Conservation (phyloP, 345 rosid species). For the Eutrema heterophyllum region DNA sequence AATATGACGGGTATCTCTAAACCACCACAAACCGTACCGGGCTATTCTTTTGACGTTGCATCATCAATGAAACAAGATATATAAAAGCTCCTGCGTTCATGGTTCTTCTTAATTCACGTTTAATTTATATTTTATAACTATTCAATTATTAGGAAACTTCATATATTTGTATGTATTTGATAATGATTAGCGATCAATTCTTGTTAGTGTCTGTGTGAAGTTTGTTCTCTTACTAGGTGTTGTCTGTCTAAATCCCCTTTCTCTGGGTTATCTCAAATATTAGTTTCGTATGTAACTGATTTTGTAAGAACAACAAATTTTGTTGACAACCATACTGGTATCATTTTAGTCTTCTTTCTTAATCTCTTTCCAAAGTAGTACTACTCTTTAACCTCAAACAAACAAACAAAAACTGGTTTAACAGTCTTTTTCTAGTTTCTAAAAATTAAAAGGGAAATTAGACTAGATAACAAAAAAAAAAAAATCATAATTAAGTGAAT, state of each 20-base stretch:
- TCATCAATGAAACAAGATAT: background rate
- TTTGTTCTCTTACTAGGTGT: background rate
- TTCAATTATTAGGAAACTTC: slow-evolving; percentile 18
- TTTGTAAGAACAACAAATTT: slow-evolving; percentile 20
- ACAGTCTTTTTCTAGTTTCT: too few relatives aligned
- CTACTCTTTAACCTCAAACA: background rate
- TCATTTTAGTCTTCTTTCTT: background rate
- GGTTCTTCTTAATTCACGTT: background rate
- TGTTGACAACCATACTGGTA: background rate
- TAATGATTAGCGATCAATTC: slow-evolving; percentile 5
- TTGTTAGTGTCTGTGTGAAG: slow-evolving; percentile 12
- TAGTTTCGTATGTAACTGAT: slow-evolving; percentile 1
- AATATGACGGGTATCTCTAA: slow-evolving; percentile 11
- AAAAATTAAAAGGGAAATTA: too few relatives aligned
- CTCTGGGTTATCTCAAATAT: slow-evolving; percentile 1
- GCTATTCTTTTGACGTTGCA: slow-evolving; percentile 17
- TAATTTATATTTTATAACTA: background rate
- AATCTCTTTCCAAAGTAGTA: background rate
- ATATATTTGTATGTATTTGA: slow-evolving; percentile 29
- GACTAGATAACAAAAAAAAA: too few relatives aligned
- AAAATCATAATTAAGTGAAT: too few relatives aligned
- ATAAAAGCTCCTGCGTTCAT: slow-evolving; percentile 1
- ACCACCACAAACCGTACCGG: slow-evolving; percentile 4
- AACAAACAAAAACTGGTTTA: background rate
- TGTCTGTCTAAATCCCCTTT: background rate